These are phyloP conservation scores for Pythium coloratum DNA, from an alignment of 352 stramenopile genomes.

Conservation along the genomic window DNA sequence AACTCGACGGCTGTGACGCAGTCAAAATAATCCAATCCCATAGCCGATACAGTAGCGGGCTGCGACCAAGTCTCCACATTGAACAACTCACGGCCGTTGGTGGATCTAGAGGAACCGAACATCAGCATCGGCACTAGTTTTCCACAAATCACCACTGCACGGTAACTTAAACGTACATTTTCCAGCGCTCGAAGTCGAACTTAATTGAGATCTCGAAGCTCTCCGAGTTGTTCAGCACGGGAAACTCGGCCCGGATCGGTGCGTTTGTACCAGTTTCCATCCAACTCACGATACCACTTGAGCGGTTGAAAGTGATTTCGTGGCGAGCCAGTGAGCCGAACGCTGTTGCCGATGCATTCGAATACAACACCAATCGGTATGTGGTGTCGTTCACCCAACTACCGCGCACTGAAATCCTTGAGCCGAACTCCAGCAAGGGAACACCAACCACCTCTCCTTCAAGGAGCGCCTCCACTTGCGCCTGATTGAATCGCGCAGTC, in stretches of 20 bases:
- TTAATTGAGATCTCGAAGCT: background rate
- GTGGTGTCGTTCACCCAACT: constrained; percentile 10
- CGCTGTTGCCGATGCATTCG: background rate
- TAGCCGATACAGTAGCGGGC: background rate
- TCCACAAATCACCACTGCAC: background rate
- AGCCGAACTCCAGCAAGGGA: constrained; percentile 14
- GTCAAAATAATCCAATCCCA: constrained; percentile 13
- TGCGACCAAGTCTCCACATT: constrained; percentile 4
- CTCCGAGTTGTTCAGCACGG: background rate
- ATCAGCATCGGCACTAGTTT: background rate
- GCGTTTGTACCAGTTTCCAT: background rate
- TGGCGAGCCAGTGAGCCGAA: background rate
- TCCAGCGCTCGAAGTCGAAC: constrained; percentile 13
- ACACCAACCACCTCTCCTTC: constrained; percentile 1
- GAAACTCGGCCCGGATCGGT: background rate
- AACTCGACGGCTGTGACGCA: constrained; percentile 24
- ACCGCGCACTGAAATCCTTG: constrained; percentile 18
- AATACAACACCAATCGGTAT: constrained; percentile 8
- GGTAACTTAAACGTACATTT: constrained; percentile 5
- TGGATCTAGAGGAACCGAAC: constrained; percentile 4
- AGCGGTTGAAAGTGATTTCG: constrained; percentile 12
- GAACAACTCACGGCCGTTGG: constrained; percentile 13
- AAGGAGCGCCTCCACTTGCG: constrained; percentile 7
- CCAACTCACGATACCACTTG: constrained; percentile 9
- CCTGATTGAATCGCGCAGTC: constrained; percentile 5